Base-by-base conservation (phyloP, 768 basidiomycete genomes). In the Mycena alexandri region DNA sequence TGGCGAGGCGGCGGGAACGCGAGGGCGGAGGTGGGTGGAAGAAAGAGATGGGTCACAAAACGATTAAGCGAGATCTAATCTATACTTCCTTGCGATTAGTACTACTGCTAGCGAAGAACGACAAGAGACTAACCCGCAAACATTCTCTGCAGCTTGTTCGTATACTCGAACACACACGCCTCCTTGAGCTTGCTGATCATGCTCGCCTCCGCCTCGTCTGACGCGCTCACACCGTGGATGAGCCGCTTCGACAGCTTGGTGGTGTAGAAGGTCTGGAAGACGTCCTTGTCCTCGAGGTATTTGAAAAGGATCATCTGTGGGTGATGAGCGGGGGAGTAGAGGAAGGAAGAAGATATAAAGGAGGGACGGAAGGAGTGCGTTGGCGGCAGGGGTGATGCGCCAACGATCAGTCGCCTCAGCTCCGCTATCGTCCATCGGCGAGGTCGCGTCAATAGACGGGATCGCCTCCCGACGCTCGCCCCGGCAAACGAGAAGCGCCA, bases 121-220 rank as follows among this genome's bases (percentile, higher is more conserved):
- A n/a, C 38, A 54, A 55, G 24, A 55, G 61, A 59, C 83, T 19
- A 64, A 94, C 95, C 94, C 42, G 93, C 95, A 78, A 99, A 96
- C 97, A 99, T 98, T 75, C 94, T 90, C 77, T 95, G 93, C 60
- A 99, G 83, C 80, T 98, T 98, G 81, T 92, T 93, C 47, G 96
- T 97, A 79, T 98, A 98, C 74, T 98, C 96, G 81, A 95, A 96
- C 56, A 97, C 97, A 73, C 94, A 98, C 8, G 93, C 93, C 74
- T 96, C 96, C 84, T 98, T 98, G 74, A 99, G 80, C 81, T 98
- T 98, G 61, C 94, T 92, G 73, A 98, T 98, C 97, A 99, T 99
- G 79, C 92, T 96, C 44, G 94, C 91, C 77, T 99, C 97, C 52
- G 91, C 92, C 79, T 99, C 97, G 74, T 98, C 96, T 4, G 96